Base-by-base conservation (phyloP, 805 yeast genomes). In the Metschnikowia continentalis region DNA sequence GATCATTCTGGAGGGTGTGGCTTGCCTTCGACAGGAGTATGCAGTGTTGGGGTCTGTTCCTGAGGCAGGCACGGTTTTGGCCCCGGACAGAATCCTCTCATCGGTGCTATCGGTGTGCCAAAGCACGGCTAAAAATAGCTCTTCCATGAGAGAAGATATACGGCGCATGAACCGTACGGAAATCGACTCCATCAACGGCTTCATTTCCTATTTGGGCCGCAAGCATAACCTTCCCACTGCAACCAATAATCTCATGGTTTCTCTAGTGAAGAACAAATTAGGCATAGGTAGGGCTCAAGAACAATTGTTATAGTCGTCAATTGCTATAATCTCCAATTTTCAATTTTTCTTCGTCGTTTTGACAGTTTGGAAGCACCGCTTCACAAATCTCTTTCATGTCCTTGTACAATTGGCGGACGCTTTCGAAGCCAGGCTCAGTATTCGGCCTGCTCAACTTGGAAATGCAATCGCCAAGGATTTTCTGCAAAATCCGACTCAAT, bases 131-230 rank as follows among this genome's bases (percentile, higher is more conserved):
- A 64, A 75, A 38, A 92, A 90, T 62, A 75, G 80, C 42, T 77
- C 87, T 7, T 82, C 88, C 14, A 86, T 86, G 91, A 71, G 87
- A 45, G 82, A 80, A 51, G 98, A 92, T 59, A 69, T 82, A 15
- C 60, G 73, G 42, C 63, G 68, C 55, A 68, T 78, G 52, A 77
- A 80, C 57, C 76, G 74, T 14, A 88, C 94, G 0, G 99, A 92
- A 63, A 80, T 92, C 19, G 87, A 84, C 53, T 86, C 79, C 63
- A 84, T 92, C 52, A 94, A 91, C 63, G 97, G 97, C 1, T 89
- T 82, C 61, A 75, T 91, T 11, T 84, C 79, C 1, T 63, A 61
- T 6, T 67, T 82, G 47, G 96, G 88, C 1, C 58, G 66, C 32
- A 68, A 71, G 51, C 67, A 75, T 43, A 71, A 75, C 0, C 43